A percentile compares a stretch with the other conserved stretches of the same genome.
phyloP scores from a whole-genome alignment of 2,329 filamentous ascomycete species.

The Sclerotinia glacialis region DNA sequence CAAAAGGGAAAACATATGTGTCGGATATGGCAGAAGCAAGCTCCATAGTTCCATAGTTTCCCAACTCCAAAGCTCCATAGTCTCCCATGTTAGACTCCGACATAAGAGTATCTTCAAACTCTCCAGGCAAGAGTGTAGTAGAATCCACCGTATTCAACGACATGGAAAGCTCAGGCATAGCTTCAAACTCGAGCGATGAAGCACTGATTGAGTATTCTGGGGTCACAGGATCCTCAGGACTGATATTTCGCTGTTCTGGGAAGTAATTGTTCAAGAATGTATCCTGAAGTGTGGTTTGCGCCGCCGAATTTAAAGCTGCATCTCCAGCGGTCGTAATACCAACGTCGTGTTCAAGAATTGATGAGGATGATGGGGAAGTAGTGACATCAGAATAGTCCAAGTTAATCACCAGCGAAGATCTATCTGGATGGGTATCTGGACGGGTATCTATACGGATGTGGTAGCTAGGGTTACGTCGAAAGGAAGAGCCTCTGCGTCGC shows the following conservation, averaged over 20 bases:
- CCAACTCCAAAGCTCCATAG: no score
- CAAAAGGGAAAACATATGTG: conserved; percentile 30
- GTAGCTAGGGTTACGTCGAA: conserved; percentile 8
- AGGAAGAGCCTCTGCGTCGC: conserved; percentile 1
- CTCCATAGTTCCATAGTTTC: conserved; percentile 32
- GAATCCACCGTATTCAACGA: conserved; percentile 28
- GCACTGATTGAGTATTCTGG: background rate
- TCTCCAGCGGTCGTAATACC: conserved; percentile 6
- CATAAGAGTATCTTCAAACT: conserved; percentile 28
- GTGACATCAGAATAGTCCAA: conserved; percentile 14
- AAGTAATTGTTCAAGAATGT: conserved; percentile 7
- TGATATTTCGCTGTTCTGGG: conserved; percentile 3
- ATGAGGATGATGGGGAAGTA: conserved; percentile 5
- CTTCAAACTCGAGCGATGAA: conserved; percentile 20
- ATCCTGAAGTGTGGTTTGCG: conserved; percentile 5
- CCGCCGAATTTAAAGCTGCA: conserved; percentile 4
- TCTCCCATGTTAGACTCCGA: conserved; percentile 26
- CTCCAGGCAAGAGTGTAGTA: conserved; percentile 21
- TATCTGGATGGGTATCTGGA: conserved; percentile 6
- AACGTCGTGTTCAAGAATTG: conserved; percentile 5
- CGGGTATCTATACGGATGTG: conserved; percentile 12
- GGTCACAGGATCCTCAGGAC: conserved; percentile 9
- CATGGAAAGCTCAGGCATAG: conserved; percentile 23
- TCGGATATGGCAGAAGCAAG: conserved; percentile 31
- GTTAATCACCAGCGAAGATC: background rate